Evolutionary conservation across 2,329 filamentous ascomycete species (phyloP), one percentile per base, ranked within the genome.

Genomic region (Tolypocladium album): DNA sequence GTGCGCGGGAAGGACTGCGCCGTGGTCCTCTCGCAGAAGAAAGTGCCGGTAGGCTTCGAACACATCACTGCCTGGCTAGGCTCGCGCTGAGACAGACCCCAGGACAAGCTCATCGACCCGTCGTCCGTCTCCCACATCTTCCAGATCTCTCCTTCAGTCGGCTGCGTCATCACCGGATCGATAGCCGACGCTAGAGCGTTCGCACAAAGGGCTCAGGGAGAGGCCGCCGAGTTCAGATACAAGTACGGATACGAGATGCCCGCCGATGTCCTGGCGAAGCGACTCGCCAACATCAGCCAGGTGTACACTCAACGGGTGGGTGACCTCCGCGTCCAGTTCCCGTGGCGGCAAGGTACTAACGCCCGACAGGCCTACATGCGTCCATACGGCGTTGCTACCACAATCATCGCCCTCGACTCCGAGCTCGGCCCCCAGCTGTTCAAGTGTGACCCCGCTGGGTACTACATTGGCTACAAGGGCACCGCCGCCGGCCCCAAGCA

Each of bases 221-320:
- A 99, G 79, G 94, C 94, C 67, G 93, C 93, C 61, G 93, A 99
- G 74, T 99, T 99, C 80, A 87, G 88, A 77, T 99, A 99, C 86
- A 97, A 97, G 80, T 96, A 86, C 74, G 94, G 94, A 71, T 99
- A 99, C 77, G 94, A 99, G 82, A 99, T 99, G 94, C 94, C 94
- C 62, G 96, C 92, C 75, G 94, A 99, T 77, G 94, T 92, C 58
- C 79, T 99, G 70, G 90, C 94, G 65, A 99, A 99, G 85, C 86
- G 94, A 73, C 81, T 99, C 77, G 94, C 94, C 74, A 99, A 99
- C 78, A 97, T 99, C 80, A 97, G 91, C 77, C 94, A 99, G 78
- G 94, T 99, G 66, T 99, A 97, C 78, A 99, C 94, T 68, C 94
- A 99, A 79, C 83, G 92, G 76, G 94, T 97, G 74, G 72, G 78